Base-by-base conservation (phyloP, 345 rosid species). In the Iberis pinnata region DNA sequence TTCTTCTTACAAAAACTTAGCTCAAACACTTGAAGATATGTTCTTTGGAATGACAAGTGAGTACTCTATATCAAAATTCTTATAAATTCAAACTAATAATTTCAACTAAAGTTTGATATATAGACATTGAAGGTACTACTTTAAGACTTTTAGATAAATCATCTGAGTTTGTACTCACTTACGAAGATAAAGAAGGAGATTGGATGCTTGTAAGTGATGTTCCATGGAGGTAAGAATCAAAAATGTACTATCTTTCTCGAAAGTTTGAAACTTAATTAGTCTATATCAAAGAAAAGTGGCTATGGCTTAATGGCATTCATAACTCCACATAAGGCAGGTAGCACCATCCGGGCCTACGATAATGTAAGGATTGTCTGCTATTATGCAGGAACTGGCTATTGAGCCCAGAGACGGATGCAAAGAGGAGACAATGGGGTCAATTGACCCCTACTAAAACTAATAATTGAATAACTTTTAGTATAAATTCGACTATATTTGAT, bases 191-290 rank as follows among this genome's bases (percentile, higher is more conserved):
- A 58, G 98, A 90, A 37, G 96, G 95, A 6, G 96, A 90, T 42
- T 84, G 94, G 96, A 90, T 90, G 96, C 92, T 90, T 42, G 96
- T 84, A 9, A 96, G 97, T 20, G 97, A 89, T 75, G 95, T 89
- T 64, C 97, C 97, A 1, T 89, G 97, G 97, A 70, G 86, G 95
- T 89, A 81, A 73, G 39, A 10, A 26, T 32, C n/a, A 1, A 29
- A 29, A n/a, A 12, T 18, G n/a, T 12, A 41, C 37, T 22, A 16
- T 9, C 4, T 5, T 22, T 35, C n/a, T 32, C 7, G 16, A 12
- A 17, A 48, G 6, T 9, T 38, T 38, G 29, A 29, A 43, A 22
- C 51, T 8, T 22, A 6, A 55, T 22, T 37, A 43, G 48, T 31
- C 56, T 29, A 6, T 63, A 0, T 15, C 0, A 18, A 12, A n/a